phyloP scores from a whole-genome alignment of 306 rosid genomes.

The Amphicarpaea edgeworthii region DNA sequence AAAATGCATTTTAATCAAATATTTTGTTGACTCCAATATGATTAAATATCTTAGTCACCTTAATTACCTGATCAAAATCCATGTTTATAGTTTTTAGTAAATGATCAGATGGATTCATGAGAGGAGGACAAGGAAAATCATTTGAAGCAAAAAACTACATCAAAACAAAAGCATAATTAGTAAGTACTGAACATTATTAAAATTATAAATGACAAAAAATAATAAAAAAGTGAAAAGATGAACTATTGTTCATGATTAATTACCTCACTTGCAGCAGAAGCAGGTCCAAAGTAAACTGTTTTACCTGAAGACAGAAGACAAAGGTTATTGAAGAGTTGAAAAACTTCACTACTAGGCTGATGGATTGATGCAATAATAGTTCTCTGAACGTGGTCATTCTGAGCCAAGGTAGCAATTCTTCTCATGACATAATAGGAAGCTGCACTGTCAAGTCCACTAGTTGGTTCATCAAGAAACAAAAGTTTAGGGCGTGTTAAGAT shows the following conservation, averaged over 20 bases:
- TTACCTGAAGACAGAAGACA: conserved; percentile 69
- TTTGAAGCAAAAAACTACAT: conserved; percentile 67
- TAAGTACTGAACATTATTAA: too few species aligned
- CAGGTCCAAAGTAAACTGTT: conserved; percentile 76
- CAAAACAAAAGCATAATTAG: background rate
- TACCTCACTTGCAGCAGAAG: conserved; percentile 66
- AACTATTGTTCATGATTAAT: background rate
- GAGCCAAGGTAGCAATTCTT: conserved; percentile 53
- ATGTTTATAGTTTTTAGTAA: conserved; percentile 74
- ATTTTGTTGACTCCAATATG: background rate
- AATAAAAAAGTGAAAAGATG: background rate
- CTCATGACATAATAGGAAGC: conserved; percentile 82
- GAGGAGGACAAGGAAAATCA: conserved; percentile 69
- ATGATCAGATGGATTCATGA: conserved; percentile 76
- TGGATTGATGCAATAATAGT: conserved; percentile 71
- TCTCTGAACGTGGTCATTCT: conserved; percentile 47
- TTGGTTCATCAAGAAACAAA: conserved; percentile 64
- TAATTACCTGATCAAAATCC: conserved; percentile 71
- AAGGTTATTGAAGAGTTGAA: conserved; percentile 68
- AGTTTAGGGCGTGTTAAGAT: conserved; percentile 54
- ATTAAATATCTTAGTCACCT: background rate
- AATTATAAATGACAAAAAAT: too few species aligned
- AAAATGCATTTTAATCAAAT: background rate
- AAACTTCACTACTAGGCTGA: conserved; percentile 79
- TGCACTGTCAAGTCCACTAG: conserved; percentile 80